Conservation (phyloP, 2,329 filamentous ascomycete genomes). For the Escovopsis sp. region DNA sequence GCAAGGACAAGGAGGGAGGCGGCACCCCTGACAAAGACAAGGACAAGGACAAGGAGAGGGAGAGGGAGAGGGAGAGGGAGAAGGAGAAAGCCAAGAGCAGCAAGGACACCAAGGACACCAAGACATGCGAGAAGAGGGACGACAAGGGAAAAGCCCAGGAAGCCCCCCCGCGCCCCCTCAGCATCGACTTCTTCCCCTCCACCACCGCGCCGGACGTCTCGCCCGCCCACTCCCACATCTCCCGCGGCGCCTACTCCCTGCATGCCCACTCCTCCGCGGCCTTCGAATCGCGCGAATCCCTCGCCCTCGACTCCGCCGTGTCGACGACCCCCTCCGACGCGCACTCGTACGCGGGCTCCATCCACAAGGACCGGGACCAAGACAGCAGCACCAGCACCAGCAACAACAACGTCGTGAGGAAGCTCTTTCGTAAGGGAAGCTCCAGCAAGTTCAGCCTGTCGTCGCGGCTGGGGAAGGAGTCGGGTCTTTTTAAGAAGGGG, state of each 20-base stretch:
- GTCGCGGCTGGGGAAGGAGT: conserved; percentile 38
- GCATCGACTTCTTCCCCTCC: conserved; percentile 22
- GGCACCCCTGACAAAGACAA: conserved; percentile 10
- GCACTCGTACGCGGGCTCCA: conserved; percentile 22
- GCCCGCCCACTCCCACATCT: conserved; percentile 36
- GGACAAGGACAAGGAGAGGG: conserved; percentile 20
- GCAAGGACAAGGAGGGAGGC: conserved; percentile 20
- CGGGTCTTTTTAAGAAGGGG: conserved; percentile 42
- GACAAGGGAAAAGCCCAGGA: conserved; percentile 24
- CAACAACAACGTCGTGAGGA: conserved; percentile 41
- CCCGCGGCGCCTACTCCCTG: conserved; percentile 40
- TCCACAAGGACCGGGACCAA: conserved; percentile 35
- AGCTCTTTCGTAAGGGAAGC: conserved; percentile 49
- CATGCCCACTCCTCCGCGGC: conserved; percentile 43
- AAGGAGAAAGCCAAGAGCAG: conserved; percentile 4
- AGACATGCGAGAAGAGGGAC: conserved; percentile 17
- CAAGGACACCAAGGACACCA: conserved; percentile 16
- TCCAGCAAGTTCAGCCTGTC: conserved; percentile 50
- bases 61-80: conserved; percentile 21
- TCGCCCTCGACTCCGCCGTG: conserved; percentile 36
- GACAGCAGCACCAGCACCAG: no score
- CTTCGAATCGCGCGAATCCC: conserved; percentile 41
- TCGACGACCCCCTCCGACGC: conserved; percentile 44
- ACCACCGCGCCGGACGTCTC: conserved; percentile 27
- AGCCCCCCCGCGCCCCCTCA: conserved; percentile 16